Conservation (phyloP, 495 filamentous ascomycete genomes). For the Penicillium ucsense region DNA sequence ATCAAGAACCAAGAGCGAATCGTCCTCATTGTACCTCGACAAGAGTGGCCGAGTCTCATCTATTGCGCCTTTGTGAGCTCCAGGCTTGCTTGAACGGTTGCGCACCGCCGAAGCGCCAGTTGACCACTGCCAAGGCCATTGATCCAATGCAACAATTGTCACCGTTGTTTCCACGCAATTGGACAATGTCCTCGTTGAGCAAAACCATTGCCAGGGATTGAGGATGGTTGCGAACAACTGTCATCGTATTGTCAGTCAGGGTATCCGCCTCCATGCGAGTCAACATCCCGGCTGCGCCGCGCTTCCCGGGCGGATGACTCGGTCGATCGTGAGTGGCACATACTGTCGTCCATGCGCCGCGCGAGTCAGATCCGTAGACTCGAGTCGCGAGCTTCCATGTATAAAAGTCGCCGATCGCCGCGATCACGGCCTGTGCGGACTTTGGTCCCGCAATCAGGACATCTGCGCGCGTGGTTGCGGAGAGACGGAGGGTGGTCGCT, state of each 20-base stretch:
- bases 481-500: slow-evolving; percentile 39
- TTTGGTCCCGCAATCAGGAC: slow-evolving; percentile 66
- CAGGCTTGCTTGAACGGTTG: slow-evolving; percentile 2
- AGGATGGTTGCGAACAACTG: slow-evolving; percentile 56
- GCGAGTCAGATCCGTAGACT: slow-evolving; percentile 58
- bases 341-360: slow-evolving; percentile 61
- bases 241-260: not conserved
- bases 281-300: not conserved
- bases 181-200: slow-evolving; percentile 83
- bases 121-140: slow-evolving; percentile 79
- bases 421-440: slow-evolving; percentile 63
- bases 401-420: slow-evolving; percentile 74
- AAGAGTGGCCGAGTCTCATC: slow-evolving; percentile 1
- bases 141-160: slow-evolving; percentile 66
- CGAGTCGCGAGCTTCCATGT: slow-evolving; percentile 75
- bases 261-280: not conserved
- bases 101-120: slow-evolving; percentile 2
- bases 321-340: slow-evolving; percentile 9
- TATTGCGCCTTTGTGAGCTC: slow-evolving; percentile 3
- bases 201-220: slow-evolving; percentile 97
- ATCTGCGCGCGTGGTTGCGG: slow-evolving; percentile 43
- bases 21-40: slow-evolving; percentile 1
- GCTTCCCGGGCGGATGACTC: too few species aligned
- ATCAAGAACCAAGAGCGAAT: not conserved
- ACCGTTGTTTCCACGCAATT: slow-evolving; percentile 88